These are phyloP conservation scores for Daedalea quercina DNA, from an alignment of 768 basidiomycete genomes.

Conservation along the genomic window DNA sequence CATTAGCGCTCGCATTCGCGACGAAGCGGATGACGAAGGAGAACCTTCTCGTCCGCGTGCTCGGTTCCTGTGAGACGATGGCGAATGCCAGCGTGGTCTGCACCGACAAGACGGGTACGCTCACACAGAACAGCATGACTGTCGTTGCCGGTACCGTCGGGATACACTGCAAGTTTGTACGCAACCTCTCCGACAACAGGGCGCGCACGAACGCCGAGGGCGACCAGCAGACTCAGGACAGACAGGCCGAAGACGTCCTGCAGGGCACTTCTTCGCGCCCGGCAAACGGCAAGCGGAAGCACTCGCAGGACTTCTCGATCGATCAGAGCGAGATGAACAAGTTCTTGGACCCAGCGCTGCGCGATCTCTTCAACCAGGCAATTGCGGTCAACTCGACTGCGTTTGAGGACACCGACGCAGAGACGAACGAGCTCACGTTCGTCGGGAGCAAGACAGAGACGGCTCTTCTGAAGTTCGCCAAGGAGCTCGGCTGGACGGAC, in stretches of 20 bases:
- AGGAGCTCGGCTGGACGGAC: slow-evolving; percentile 69
- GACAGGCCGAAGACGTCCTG: slow-evolving; percentile 1
- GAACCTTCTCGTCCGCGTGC: slow-evolving; percentile 90
- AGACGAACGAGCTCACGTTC: slow-evolving; percentile 54
- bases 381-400: slow-evolving; percentile 93
- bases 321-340: slow-evolving; percentile 68
- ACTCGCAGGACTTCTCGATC: slow-evolving; percentile 75
- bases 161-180: slow-evolving; percentile 91
- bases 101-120: slow-evolving; percentile 95
- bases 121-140: slow-evolving; percentile 93
- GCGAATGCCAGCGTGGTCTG: slow-evolving; percentile 94
- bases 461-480: slow-evolving; percentile 80
- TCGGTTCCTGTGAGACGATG: slow-evolving; percentile 98
- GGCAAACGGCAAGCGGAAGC: slow-evolving; percentile 30
- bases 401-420: slow-evolving; percentile 73
- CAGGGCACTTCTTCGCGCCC: slow-evolving; percentile 1
- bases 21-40: slow-evolving; percentile 98
- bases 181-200: slow-evolving; percentile 63
- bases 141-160: slow-evolving; percentile 96
- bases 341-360: slow-evolving; percentile 53
- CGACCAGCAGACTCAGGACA: slow-evolving; percentile 4
- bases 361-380: slow-evolving; percentile 70
- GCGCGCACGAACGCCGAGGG: slow-evolving; percentile 59
- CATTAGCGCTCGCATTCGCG: slow-evolving; percentile 92
- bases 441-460: slow-evolving; percentile 96